A percentile compares a stretch with the other conserved stretches of the same genome.
phyloP scores from a whole-genome alignment of 495 filamentous ascomycete species.

The Thermothielavioides terrestris region DNA sequence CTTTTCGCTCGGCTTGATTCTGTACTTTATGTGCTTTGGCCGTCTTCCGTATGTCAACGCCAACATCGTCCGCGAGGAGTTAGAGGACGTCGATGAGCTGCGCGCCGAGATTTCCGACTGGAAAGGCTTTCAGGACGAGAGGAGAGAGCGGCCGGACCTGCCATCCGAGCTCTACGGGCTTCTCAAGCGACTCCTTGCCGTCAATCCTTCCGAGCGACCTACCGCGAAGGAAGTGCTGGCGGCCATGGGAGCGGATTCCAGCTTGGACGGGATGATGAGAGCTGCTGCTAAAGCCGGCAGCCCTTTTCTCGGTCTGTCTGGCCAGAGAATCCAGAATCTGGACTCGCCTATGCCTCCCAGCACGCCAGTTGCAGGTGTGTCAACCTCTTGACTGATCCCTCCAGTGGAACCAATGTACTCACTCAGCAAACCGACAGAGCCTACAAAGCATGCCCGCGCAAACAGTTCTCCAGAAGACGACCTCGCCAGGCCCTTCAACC shows the following conservation, averaged over 20 bases:
- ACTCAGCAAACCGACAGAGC: constrained; percentile 19
- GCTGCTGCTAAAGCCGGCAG: constrained; percentile 23
- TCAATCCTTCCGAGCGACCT: constrained; percentile 69
- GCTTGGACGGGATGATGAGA: constrained; percentile 30
- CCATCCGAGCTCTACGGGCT: constrained; percentile 81
- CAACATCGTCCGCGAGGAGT: constrained; percentile 78
- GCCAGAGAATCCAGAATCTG: constrained; percentile 47
- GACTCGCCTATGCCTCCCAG: constrained; percentile 44
- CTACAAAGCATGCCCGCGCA: constrained; percentile 29
- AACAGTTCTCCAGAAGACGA: constrained; percentile 28
- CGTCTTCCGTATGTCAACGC: constrained; percentile 77
- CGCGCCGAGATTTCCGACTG: constrained; percentile 80
- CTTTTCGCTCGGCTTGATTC: constrained; percentile 94
- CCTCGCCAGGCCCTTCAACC: constrained; percentile 17
- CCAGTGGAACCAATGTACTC: neutral
- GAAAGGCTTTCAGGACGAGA: constrained; percentile 74
- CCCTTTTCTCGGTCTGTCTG: constrained; percentile 34
- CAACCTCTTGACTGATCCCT: neutral
- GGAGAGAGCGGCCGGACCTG: constrained; percentile 65
- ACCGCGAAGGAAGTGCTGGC: constrained; percentile 80
- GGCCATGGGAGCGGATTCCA: constrained; percentile 62
- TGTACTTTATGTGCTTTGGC: constrained; percentile 95
- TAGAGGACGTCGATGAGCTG: constrained; percentile 84
- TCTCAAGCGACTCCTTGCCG: constrained; percentile 67
- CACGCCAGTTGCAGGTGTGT: constrained; percentile 37